phyloP scores from a whole-genome alignment of 345 rosid genomes.

The Brassica carinata region DNA sequence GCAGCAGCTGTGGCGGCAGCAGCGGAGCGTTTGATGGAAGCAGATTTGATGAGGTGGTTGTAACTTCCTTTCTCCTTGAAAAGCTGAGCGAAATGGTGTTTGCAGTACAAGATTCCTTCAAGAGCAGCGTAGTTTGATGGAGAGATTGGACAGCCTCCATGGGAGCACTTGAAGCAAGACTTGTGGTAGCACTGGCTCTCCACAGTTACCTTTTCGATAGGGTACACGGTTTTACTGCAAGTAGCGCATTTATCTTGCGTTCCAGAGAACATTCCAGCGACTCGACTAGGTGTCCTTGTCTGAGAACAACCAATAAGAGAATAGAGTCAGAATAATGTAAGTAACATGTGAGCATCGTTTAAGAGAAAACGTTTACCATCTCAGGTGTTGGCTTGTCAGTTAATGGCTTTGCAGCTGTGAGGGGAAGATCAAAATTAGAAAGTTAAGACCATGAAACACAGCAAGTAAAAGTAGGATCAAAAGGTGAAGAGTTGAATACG shows the following conservation, averaged over 20 bases:
- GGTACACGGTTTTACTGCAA: slow-evolving; percentile 96
- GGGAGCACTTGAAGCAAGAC: slow-evolving; percentile 94
- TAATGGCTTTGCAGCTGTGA: slow-evolving; percentile 84
- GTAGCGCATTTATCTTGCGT: slow-evolving; percentile 97
- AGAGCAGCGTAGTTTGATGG: slow-evolving; percentile 99
- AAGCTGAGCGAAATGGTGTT: slow-evolving; percentile 95
- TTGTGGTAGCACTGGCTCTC: slow-evolving; percentile 88
- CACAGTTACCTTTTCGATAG: slow-evolving; percentile 97
- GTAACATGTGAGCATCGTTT: slow-evolving; percentile 15
- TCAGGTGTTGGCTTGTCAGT: slow-evolving; percentile 86
- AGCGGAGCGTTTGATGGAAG: slow-evolving; percentile 70
- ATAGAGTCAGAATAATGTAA: too few relatives aligned
- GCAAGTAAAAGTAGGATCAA: slow-evolving; percentile 7
- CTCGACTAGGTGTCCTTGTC: slow-evolving; percentile 94
- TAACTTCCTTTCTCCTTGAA: slow-evolving; percentile 99
- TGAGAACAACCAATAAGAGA: slow-evolving; percentile 46
- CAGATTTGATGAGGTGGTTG: slow-evolving; percentile 84
- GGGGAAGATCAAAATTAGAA: slow-evolving; percentile 37
- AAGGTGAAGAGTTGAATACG: slow-evolving; percentile 46
- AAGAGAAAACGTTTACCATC: slow-evolving; percentile 55
- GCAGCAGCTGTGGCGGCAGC: slow-evolving; percentile 66
- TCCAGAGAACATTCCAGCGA: slow-evolving; percentile 95
- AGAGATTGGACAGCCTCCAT: slow-evolving; percentile 86
- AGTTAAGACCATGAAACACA: slow-evolving; percentile 3
- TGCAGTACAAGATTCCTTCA: slow-evolving; percentile 89